Conservation (phyloP, 805 yeast species). For the Starmerella tilneyi region DNA sequence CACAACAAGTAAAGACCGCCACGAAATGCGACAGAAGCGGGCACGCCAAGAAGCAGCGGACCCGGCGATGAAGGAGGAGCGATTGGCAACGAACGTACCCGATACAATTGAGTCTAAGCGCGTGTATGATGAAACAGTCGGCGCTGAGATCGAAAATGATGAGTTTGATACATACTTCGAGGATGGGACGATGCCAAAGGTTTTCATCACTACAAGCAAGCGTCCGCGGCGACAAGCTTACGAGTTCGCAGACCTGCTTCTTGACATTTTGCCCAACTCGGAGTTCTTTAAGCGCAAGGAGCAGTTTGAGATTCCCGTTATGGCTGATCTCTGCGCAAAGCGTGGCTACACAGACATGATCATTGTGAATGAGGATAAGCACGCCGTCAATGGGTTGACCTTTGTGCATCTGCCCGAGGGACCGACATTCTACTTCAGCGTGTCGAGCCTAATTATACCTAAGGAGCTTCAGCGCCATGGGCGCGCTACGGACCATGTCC, state of each 20-base stretch:
- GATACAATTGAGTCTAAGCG: constrained; percentile 75
- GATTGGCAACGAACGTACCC: constrained; percentile 68
- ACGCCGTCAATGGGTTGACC: constrained; percentile 81
- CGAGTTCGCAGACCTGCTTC: constrained; percentile 75
- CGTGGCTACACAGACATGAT: constrained; percentile 80
- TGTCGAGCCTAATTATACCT: constrained; percentile 66
- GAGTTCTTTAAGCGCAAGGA: constrained; percentile 80
- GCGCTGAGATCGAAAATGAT: constrained; percentile 38
- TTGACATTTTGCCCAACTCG: constrained; percentile 75
- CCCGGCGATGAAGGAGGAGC: constrained; percentile 70
- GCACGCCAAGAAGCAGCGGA: constrained; percentile 79
- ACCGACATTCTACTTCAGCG: constrained; percentile 85
- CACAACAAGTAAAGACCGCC: constrained; percentile 65
- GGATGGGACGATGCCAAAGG: constrained; percentile 61
- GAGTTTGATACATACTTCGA: constrained; percentile 48
- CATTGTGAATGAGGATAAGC: constrained; percentile 89
- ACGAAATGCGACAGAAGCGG: constrained; percentile 63
- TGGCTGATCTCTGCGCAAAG: constrained; percentile 70
- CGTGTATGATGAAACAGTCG: constrained; percentile 75
- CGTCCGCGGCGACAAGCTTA: constrained; percentile 78
- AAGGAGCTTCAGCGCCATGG: constrained; percentile 80
- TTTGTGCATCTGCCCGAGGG: constrained; percentile 91
- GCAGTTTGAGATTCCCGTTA: constrained; percentile 75
- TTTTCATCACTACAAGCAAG: constrained; percentile 79
- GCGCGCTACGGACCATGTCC: constrained; percentile 76